phyloP scores from a whole-genome alignment of 495 filamentous ascomycete species.

The Delitschia confertaspora region DNA sequence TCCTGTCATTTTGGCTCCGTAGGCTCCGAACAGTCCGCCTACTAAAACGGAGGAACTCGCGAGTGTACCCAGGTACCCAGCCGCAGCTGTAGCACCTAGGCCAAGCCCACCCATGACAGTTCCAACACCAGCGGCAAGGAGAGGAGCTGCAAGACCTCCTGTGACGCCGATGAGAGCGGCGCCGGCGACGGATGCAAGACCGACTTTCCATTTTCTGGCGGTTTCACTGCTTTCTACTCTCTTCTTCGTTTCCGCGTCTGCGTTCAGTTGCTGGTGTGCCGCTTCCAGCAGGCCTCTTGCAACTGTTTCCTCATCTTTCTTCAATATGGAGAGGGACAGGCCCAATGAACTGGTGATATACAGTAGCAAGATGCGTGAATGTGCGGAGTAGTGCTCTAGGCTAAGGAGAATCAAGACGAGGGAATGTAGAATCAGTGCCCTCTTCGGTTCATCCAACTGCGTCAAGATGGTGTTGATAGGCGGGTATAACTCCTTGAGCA shows the following conservation, averaged over 20 bases:
- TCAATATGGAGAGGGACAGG: conserved; percentile 28
- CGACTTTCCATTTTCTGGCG: conserved; percentile 68
- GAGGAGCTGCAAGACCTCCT: conserved; percentile 68
- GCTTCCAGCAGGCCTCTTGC: conserved; percentile 65
- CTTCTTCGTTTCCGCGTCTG: conserved; percentile 57
- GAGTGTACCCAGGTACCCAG: conserved; percentile 67
- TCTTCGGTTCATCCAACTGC: conserved; percentile 26
- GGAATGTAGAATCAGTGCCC: conserved; percentile 33
- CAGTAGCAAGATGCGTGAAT: conserved; percentile 36
- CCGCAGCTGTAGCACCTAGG: conserved; percentile 67
- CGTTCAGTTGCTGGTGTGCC: conserved; percentile 48
- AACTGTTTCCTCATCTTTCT: conserved; percentile 39
- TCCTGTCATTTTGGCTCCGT: conserved; percentile 74
- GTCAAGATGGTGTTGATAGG: conserved; percentile 27
- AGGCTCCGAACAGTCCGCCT: conserved; percentile 80
- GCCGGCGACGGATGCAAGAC: conserved; percentile 68
- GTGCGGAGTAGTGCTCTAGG: conserved; percentile 35
- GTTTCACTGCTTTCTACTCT: conserved; percentile 58
- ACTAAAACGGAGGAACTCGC: conserved; percentile 69
- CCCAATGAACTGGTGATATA: conserved; percentile 31
- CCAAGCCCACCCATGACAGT: conserved; percentile 73
- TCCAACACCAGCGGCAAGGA: conserved; percentile 75
- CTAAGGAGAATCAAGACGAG: conserved; percentile 34
- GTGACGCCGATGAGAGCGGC: conserved; percentile 75
- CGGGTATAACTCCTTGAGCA: conserved; percentile 31